These are phyloP conservation scores for Blumeria hordei DNA, from an alignment of 2,329 filamentous ascomycete species.

Conservation along the genomic window DNA sequence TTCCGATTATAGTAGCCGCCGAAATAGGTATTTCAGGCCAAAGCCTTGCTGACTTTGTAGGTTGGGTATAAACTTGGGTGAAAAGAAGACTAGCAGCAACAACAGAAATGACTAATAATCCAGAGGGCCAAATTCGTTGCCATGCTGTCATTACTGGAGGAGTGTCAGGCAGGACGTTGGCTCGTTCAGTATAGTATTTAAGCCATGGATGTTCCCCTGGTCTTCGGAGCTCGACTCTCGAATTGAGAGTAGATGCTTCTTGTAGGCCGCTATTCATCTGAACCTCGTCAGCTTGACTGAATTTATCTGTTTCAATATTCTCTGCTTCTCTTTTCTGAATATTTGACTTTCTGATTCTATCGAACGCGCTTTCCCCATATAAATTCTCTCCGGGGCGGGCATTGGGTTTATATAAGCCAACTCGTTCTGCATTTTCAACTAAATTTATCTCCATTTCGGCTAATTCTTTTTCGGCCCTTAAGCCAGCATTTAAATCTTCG, in stretches of 20 bases:
- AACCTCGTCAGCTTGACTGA: constrained; percentile 19
- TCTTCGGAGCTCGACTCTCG: constrained; percentile 10
- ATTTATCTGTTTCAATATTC: constrained; percentile 11
- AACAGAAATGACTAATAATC: constrained; percentile 23
- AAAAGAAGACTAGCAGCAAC: constrained; percentile 21
- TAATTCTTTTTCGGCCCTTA: constrained; percentile 38
- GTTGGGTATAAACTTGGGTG: constrained; percentile 27
- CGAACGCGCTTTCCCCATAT: constrained; percentile 32
- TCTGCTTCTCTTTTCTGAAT: constrained; percentile 21
- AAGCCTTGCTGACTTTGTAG: constrained; percentile 23
- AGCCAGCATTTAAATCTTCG: constrained; percentile 33
- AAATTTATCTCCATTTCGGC: constrained; percentile 22
- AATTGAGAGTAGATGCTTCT: constrained; percentile 5
- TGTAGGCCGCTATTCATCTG: constrained; percentile 10
- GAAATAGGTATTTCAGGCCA: constrained; percentile 36
- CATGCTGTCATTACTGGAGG: constrained; percentile 27
- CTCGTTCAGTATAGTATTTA: constrained; percentile 18
- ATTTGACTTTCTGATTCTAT: constrained; percentile 29
- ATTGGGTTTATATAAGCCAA: constrained; percentile 13
- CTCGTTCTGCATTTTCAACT: constrained; percentile 10
- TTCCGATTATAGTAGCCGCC: constrained; percentile 34
- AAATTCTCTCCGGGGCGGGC: constrained; percentile 17
- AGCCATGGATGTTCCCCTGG: constrained; percentile 11
- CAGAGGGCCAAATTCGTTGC: constrained; percentile 30
- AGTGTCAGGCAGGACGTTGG: constrained; percentile 24